These are phyloP conservation scores for Rubroboletus pulcherrimus DNA, from an alignment of 768 basidiomycete species.

Conservation along the genomic window DNA sequence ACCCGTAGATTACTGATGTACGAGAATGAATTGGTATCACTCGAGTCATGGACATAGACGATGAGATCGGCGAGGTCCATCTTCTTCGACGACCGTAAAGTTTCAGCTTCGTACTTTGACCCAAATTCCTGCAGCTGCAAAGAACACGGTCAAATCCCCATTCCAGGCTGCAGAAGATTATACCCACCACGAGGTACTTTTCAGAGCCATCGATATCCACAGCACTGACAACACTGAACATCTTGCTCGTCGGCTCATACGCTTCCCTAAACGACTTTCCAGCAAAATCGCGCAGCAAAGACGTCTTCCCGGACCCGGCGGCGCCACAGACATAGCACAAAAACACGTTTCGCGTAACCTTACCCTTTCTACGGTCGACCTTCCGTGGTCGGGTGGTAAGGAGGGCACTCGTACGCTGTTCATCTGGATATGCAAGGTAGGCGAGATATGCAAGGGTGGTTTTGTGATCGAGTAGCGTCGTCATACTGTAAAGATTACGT, in stretches of 20 bases:
- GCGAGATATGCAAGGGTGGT: conserved; percentile 92
- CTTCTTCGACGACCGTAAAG: conserved; percentile 84
- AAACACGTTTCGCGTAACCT: conserved; percentile 88
- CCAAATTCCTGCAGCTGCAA: conserved; percentile 93
- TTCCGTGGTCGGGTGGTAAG: conserved; percentile 83
- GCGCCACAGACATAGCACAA: conserved; percentile 92
- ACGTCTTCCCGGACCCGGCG: conserved; percentile 94
- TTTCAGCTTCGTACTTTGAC: conserved; percentile 90
- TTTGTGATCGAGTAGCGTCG: conserved; percentile 90
- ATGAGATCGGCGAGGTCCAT: conserved; percentile 91
- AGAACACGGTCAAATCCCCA: not conserved
- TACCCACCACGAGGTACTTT: conserved; percentile 91
- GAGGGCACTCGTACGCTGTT: conserved; percentile 77
- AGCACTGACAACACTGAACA: conserved; percentile 89
- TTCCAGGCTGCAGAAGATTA: conserved; percentile 34
- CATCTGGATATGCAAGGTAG: conserved; percentile 86
- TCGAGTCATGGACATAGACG: conserved; percentile 94
- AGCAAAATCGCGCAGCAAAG: conserved; percentile 78
- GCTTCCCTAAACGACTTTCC: conserved; percentile 69
- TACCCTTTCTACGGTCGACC: conserved; percentile 80
- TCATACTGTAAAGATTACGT: conserved; percentile 63
- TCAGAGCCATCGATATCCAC: conserved; percentile 94
- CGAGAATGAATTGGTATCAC: conserved; percentile 97
- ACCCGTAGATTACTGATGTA: conserved; percentile 97
- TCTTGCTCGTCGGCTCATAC: conserved; percentile 88